Conservation (phyloP, 257 asterid genomes). For the Gentiana straminea region DNA sequence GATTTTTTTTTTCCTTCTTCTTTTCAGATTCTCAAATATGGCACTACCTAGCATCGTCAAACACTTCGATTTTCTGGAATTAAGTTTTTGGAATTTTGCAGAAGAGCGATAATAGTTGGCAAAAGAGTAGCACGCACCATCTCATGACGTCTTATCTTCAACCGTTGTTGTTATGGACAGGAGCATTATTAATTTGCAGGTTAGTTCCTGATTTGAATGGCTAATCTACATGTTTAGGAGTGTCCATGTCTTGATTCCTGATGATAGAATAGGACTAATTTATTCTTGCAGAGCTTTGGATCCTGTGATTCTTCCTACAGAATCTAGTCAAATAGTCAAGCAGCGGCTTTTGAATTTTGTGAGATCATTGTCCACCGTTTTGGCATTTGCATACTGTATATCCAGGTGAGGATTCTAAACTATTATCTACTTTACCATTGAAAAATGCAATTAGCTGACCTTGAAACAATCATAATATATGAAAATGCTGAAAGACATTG, state of each 20-base stretch:
- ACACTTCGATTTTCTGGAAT: constrained; percentile 8
- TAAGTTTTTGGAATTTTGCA: constrained; percentile 24
- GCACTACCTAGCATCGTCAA: neutral
- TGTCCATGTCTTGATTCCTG: neutral
- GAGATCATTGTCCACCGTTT: constrained; percentile 81
- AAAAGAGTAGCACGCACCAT: constrained; percentile 63
- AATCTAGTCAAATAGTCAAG: constrained; percentile 78
- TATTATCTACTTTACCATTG: neutral
- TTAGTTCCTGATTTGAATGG: constrained; percentile 22
- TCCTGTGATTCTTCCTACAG: constrained; percentile 72
- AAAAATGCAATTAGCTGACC: neutral
- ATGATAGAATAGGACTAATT: neutral
- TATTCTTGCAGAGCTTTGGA: constrained; percentile 66
- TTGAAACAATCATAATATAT: neutral
- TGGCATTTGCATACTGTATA: constrained; percentile 82
- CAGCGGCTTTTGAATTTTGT: constrained; percentile 74
- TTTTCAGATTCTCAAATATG: constrained; percentile 6
- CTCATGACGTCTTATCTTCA: constrained; percentile 65
- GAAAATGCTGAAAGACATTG: too few relatives aligned
- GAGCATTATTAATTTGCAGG: constrained; percentile 88
- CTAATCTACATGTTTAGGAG: neutral
- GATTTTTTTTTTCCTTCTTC: constrained; percentile 13
- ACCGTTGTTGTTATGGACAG: constrained; percentile 78
- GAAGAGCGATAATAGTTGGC: constrained; percentile 78
- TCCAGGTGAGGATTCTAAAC: constrained; percentile 44